phyloP scores from a whole-genome alignment of 2,329 filamentous ascomycete species.

The Penicillium palitans region DNA sequence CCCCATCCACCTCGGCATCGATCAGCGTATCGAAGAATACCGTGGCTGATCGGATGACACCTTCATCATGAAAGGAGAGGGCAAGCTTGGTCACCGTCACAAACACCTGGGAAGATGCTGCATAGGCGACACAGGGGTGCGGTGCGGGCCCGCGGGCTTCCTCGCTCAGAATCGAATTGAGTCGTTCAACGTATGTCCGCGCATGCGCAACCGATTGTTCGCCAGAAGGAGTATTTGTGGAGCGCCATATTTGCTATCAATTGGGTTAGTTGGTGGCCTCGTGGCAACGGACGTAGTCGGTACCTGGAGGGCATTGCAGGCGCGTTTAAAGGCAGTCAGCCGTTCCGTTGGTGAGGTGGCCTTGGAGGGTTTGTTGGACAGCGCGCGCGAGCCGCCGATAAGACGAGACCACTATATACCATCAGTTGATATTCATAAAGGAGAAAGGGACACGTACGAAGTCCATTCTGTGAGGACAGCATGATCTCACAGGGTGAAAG shows the following conservation, averaged over 20 bases:
- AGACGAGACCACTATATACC: constrained; percentile 58
- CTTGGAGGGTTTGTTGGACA: constrained; percentile 53
- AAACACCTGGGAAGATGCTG: constrained; percentile 83
- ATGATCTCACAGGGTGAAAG: constrained; percentile 31
- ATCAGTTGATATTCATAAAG: constrained; percentile 8
- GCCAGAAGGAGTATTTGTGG: constrained; percentile 51
- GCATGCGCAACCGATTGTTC: constrained; percentile 55
- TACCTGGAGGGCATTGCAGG: constrained; percentile 61
- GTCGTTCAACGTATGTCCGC: constrained; percentile 55
- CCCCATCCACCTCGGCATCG: constrained; percentile 94
- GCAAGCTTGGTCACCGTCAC: constrained; percentile 87
- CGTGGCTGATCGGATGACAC: constrained; percentile 80
- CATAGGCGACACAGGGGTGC: constrained; percentile 88
- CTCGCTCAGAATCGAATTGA: constrained; percentile 73
- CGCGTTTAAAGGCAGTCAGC: constrained; percentile 61
- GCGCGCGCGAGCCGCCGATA: constrained; percentile 56
- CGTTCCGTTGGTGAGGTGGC: constrained; percentile 60
- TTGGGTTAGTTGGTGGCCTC: constrained; percentile 8
- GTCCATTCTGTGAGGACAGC: constrained; percentile 41
- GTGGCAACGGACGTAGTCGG: background rate
- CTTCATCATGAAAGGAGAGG: constrained; percentile 78
- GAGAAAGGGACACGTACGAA: constrained; percentile 41
- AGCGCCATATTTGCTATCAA: constrained; percentile 61
- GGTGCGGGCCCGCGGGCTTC: constrained; percentile 85
- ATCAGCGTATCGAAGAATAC: constrained; percentile 87